phyloP scores from a whole-genome alignment of 2,329 filamentous ascomycete species.

The Eutypella sp. region DNA sequence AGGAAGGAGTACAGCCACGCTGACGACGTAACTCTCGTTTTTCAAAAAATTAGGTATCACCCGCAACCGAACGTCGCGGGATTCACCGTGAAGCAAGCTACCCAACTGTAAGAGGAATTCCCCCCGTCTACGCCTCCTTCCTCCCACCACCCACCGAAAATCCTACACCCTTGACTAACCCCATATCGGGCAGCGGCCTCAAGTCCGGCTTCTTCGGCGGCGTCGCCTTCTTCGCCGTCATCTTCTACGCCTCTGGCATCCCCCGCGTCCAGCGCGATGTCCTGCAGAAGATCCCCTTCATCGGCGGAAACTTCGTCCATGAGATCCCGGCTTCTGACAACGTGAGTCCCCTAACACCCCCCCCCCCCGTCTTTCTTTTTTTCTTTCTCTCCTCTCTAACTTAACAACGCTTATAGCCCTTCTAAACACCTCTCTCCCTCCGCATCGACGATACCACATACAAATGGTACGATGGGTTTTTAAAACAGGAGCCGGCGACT shows the following conservation, averaged over 20 bases:
- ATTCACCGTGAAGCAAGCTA: slow-evolving; percentile 42
- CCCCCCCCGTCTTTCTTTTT: neutral
- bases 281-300: slow-evolving; percentile 53
- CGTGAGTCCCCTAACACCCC: slow-evolving; percentile 40
- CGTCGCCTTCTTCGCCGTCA: slow-evolving; percentile 51
- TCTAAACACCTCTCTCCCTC: too few species aligned
- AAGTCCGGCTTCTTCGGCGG: slow-evolving; percentile 52
- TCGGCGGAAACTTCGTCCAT: slow-evolving; percentile 47
- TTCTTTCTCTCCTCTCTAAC: neutral
- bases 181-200: slow-evolving; percentile 36
- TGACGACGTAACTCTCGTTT: neutral
- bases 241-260: slow-evolving; percentile 59
- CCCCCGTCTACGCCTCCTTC: neutral
- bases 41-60: slow-evolving; percentile 46
- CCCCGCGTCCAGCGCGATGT: slow-evolving; percentile 57
- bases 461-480: too few species aligned
- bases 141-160: neutral
- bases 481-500: too few species aligned
- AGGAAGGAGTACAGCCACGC: slow-evolving; percentile 21
- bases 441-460: too few species aligned
- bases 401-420: slow-evolving; percentile 18
- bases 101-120: slow-evolving; percentile 48
- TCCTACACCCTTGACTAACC: too few species aligned
- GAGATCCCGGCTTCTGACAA: slow-evolving; percentile 57
- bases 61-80: slow-evolving; percentile 52